Conservation (phyloP, 2,329 filamentous ascomycete species). For the Tolypocladium pustulatum region DNA sequence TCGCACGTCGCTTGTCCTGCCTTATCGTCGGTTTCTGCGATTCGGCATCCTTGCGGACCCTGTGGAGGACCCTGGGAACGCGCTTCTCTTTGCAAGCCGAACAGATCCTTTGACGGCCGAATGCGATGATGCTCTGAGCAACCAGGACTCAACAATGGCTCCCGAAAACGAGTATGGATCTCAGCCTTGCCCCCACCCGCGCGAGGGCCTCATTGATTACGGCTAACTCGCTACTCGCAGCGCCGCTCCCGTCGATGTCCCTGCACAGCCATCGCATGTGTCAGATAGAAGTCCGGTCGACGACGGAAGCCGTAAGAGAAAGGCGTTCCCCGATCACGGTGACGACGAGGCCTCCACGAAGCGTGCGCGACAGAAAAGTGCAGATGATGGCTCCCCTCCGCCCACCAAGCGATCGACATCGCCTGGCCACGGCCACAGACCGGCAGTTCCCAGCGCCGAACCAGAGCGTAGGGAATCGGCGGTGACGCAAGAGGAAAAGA, state of each 20-base stretch:
- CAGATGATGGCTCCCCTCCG: background rate
- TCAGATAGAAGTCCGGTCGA: background rate
- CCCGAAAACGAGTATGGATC: slow-evolving; percentile 4
- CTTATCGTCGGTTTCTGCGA: background rate
- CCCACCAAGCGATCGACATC: background rate
- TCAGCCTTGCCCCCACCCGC: background rate
- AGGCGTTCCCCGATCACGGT: slow-evolving; percentile 11
- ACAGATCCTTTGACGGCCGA: background rate
- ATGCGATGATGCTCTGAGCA: background rate
- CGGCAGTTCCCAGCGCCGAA: background rate
- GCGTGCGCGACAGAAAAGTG: slow-evolving; percentile 4
- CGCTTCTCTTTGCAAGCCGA: background rate
- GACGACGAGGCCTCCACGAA: slow-evolving; percentile 13
- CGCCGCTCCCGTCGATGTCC: background rate
- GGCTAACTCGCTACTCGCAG: background rate
- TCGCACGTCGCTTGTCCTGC: background rate
- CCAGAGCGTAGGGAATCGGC: slow-evolving; percentile 5
- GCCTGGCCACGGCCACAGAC: background rate
- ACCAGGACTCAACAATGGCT: background rate
- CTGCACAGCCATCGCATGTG: background rate
- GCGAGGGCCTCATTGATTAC: background rate
- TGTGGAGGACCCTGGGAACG: background rate
- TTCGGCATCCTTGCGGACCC: background rate
- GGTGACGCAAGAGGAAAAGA: slow-evolving; percentile 59
- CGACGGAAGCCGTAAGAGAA: slow-evolving; percentile 16